Evolutionary conservation across 768 basidiomycete species (phyloP).

Genomic region (Amanita pseudoporphyria): DNA sequence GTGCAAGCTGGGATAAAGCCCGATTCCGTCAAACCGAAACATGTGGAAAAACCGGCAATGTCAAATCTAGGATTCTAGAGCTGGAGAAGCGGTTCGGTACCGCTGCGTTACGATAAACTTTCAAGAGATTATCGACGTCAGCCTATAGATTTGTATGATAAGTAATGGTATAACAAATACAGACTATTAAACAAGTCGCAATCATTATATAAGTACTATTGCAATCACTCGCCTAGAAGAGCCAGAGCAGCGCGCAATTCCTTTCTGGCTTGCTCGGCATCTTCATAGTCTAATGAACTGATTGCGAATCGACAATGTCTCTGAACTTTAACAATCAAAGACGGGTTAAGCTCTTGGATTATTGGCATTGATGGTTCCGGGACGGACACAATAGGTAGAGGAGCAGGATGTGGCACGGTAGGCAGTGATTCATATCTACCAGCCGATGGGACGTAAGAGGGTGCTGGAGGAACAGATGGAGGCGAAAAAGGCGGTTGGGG

Average conservation of each 20-base stretch:
- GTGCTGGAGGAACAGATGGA: slow-evolving; percentile 11
- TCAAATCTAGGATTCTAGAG: slow-evolving; percentile 32
- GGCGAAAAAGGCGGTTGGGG: slow-evolving; percentile 10
- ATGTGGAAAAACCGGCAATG: not conserved
- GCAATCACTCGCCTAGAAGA: slow-evolving; percentile 39
- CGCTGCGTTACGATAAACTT: not conserved
- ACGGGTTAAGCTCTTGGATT: slow-evolving; percentile 47
- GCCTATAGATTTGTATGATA: slow-evolving; percentile 2
- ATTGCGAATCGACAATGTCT: slow-evolving; percentile 92
- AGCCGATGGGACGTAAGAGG: slow-evolving; percentile 4
- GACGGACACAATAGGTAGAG: slow-evolving; percentile 9
- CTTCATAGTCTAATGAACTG: slow-evolving; percentile 94
- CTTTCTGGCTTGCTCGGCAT: slow-evolving; percentile 74
- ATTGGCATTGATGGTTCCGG: slow-evolving; percentile 19
- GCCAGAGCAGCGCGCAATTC: slow-evolving; percentile 74
- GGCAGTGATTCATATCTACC: not conserved
- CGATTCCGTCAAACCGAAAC: not conserved
- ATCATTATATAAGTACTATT: not conserved
- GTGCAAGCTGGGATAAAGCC: not conserved
- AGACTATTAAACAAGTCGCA: too few relatives aligned
- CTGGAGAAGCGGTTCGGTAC: slow-evolving; percentile 25
- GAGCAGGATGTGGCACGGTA: slow-evolving; percentile 6
- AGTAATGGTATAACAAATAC: not conserved
- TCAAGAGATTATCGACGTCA: not conserved
- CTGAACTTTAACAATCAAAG: slow-evolving; percentile 65